Base-by-base conservation (phyloP, 2,329 filamentous ascomycete species). In the Botryotinia globosa region DNA sequence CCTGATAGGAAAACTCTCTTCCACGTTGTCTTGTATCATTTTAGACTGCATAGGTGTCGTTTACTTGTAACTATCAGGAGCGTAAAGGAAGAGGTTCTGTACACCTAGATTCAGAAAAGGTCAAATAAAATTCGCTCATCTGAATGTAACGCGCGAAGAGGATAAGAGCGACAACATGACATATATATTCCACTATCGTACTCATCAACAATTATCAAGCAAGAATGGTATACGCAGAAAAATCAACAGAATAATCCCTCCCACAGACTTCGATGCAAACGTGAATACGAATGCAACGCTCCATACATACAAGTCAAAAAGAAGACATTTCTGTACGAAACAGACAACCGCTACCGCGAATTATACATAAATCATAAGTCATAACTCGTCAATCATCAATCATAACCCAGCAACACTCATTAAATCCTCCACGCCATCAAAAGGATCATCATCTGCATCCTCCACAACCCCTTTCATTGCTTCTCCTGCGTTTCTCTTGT, bases 361-460 rank as follows among this genome's bases (percentile, higher is more conserved):
- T 58, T 39, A 71, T 66, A 56, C 39, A 71, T 37, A 48, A 58
- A 42, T 42, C 59, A 58, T 65, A 66, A 58, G 25, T 54, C 69
- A 44, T 62, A 29, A 29, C 16, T n/a, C 58, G 5, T 64, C 48
- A 62, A 32, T n/a, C 39, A 64, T 58, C 25, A 65, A 45, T 71
- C 48, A 72, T 67, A 67, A 39, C 18, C 48, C 65, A 22, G 48
- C 65, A 48, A 72, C 69, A 59, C 54, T 72, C 69, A 72, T 72
- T 56, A 72, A 29, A 72, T 72, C 69, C 29, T 72, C 69, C 16
- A 66, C 62, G 1, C 69, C 69, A n/a, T 66, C 62, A 48, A 66
- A 72, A 25, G 56, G 54, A 10, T 70, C 68, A 25, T 56, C 45
- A 67, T 67, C 59, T 20, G 58, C 61, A 20, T 71, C 59, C 4